Conservation (phyloP, 176 grass and related monocot species). For the Canna indica region DNA sequence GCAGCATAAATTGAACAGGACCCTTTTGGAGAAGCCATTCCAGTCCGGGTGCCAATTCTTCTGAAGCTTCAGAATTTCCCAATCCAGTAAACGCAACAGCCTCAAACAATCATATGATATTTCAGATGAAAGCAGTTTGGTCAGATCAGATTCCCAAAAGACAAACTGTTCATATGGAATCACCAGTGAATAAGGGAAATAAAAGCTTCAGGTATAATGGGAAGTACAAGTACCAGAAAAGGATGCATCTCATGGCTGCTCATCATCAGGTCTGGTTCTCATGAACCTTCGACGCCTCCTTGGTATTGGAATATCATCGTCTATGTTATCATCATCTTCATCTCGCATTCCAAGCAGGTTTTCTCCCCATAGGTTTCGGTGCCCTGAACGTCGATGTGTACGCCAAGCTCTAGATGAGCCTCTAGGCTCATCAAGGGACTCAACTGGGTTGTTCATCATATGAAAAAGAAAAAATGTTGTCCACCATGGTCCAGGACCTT, state of each 20-base stretch:
- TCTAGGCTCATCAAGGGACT: conserved; percentile 22
- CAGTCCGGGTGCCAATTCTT: neutral
- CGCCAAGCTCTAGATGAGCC: conserved; percentile 42
- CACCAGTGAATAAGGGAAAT: neutral
- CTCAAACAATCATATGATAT: conserved; percentile 11
- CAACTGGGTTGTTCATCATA: conserved; percentile 31
- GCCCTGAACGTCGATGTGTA: conserved; percentile 16
- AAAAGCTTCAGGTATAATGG: neutral
- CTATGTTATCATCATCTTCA: conserved; percentile 17
- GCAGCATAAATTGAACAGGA: neutral
- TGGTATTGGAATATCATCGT: conserved; percentile 21
- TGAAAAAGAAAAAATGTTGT: conserved; percentile 22
- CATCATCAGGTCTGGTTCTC: conserved; percentile 28
- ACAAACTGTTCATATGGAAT: neutral
- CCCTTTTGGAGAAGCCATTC: neutral
- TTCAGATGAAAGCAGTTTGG: conserved; percentile 7
- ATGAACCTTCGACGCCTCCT: conserved; percentile 32
- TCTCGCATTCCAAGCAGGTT: conserved; percentile 24
- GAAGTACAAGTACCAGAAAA: conserved; percentile 8
- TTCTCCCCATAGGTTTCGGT: conserved; percentile 13
- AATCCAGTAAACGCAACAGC: conserved; percentile 6
- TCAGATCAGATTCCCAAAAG: neutral
- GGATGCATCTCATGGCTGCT: conserved; percentile 14
- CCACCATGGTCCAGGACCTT: conserved; percentile 42
- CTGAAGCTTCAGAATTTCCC: neutral